Conservation (phyloP, 768 basidiomycete genomes). For the Asterophora parasitica region DNA sequence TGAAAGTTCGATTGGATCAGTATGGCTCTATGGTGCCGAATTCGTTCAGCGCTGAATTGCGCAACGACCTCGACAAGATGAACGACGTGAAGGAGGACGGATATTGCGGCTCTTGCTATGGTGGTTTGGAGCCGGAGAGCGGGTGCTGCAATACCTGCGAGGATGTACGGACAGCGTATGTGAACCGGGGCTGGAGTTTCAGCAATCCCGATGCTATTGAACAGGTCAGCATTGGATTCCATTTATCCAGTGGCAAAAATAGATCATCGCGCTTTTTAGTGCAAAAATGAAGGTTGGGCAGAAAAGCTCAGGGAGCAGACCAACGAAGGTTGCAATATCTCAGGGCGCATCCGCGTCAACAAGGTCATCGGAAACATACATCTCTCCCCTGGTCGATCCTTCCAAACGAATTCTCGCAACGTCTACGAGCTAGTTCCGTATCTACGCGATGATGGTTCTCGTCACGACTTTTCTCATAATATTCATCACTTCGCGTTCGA, state of each 20-base stretch:
- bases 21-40: conserved; percentile 56
- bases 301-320: conserved; percentile 91
- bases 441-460: conserved; percentile 79
- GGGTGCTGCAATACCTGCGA: conserved; percentile 98
- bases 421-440: conserved; percentile 92
- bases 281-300: conserved; percentile 90
- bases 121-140: conserved; percentile 65
- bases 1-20: conserved; percentile 72
- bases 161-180: conserved; percentile 86
- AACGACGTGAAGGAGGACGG: conserved; percentile 51
- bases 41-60: conserved; percentile 55
- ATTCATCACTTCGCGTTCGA: conserved; percentile 81
- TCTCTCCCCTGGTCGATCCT: conserved; percentile 91
- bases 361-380: conserved; percentile 96
- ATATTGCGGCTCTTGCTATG: conserved; percentile 97
- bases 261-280: conserved; percentile 42
- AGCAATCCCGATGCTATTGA: conserved; percentile 85
- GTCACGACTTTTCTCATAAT: conserved; percentile 90
- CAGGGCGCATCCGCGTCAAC: conserved; percentile 90
- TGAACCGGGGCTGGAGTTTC: conserved; percentile 94
- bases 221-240: conserved; percentile 53
- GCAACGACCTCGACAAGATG: conserved; percentile 84
- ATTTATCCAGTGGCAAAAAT: neutral
- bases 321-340: conserved; percentile 90
- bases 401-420: conserved; percentile 78